Percentiles rank a stretch among this genome's conserved stretches.
Evolutionary conservation across 73 alveolate genomes (phyloP).

Genomic region (Loxodes magnus): DNA sequence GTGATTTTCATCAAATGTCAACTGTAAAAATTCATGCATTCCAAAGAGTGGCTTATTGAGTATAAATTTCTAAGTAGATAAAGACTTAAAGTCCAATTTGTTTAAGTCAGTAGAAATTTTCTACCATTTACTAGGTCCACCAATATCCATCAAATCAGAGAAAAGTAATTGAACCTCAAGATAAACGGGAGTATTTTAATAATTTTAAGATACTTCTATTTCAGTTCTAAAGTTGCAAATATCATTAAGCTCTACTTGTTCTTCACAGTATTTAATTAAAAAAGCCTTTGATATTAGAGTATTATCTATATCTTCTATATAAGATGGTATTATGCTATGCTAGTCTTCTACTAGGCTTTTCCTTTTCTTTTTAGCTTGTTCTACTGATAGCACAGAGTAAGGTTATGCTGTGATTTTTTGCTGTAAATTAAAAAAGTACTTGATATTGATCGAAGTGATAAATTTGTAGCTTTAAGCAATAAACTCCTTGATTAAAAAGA

Average conservation of each 20-base stretch:
- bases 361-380: not conserved
- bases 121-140: not conserved
- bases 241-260: constrained; percentile 31
- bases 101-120: not conserved
- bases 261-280: constrained; percentile 17
- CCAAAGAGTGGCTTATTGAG: constrained; percentile 9
- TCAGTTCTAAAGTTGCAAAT: constrained; percentile 17
- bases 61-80: constrained; percentile 1
- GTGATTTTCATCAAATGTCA: constrained; percentile 25
- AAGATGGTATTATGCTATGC: constrained; percentile 1
- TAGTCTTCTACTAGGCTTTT: not conserved
- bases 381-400: not conserved
- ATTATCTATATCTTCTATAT: not conserved
- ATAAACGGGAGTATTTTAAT: not conserved
- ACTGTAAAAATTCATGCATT: constrained; percentile 25
- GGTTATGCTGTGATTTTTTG: not conserved
- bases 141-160: not conserved
- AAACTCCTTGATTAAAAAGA: constrained; percentile 31
- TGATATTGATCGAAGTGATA: constrained; percentile 1
- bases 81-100: not conserved
- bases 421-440: not conserved
- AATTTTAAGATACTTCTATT: constrained; percentile 3
- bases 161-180: not conserved
- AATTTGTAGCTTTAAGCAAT: constrained; percentile 5
- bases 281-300: constrained; percentile 11